phyloP scores from a whole-genome alignment of 768 basidiomycete genomes.

The Suillus occidentalis region DNA sequence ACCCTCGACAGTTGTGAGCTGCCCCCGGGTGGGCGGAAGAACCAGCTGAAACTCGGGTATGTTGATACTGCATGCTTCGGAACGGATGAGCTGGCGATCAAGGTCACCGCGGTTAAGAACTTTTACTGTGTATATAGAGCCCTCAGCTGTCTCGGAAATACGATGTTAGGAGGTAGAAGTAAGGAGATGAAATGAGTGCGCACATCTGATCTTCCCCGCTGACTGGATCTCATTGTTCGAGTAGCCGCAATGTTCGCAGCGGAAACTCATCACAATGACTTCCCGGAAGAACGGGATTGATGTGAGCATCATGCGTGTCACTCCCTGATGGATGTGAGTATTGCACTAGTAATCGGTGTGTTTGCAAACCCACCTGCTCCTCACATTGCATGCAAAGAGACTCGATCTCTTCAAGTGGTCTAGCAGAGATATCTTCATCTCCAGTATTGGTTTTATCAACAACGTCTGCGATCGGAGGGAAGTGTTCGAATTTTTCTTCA shows the following conservation, averaged over 20 bases:
- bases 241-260: conserved; percentile 89
- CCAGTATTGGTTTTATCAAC: conserved; percentile 48
- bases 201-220: conserved; percentile 83
- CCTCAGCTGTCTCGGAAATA: conserved; percentile 63
- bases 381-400: conserved; percentile 94
- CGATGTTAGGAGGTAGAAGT: background rate
- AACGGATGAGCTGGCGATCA: conserved; percentile 91
- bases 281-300: conserved; percentile 95
- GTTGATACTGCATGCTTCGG: conserved; percentile 72
- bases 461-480: conserved; percentile 58
- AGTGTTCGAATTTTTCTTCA: conserved; percentile 37
- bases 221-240: conserved; percentile 94
- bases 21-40: conserved; percentile 85
- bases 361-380: conserved; percentile 65
- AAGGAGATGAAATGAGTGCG: conserved; percentile 25
- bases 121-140: conserved; percentile 76
- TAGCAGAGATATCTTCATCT: conserved; percentile 37
- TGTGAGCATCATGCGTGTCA: conserved; percentile 85
- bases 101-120: conserved; percentile 77
- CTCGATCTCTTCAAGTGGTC: conserved; percentile 79
- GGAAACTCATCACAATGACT: conserved; percentile 95
- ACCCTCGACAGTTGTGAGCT: conserved; percentile 96
- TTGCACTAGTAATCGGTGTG: conserved; percentile 7
- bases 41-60: conserved; percentile 91
- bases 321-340: conserved; percentile 55